phyloP scores from a whole-genome alignment of 495 filamentous ascomycete species.

The Trichodelitschia bisporula region DNA sequence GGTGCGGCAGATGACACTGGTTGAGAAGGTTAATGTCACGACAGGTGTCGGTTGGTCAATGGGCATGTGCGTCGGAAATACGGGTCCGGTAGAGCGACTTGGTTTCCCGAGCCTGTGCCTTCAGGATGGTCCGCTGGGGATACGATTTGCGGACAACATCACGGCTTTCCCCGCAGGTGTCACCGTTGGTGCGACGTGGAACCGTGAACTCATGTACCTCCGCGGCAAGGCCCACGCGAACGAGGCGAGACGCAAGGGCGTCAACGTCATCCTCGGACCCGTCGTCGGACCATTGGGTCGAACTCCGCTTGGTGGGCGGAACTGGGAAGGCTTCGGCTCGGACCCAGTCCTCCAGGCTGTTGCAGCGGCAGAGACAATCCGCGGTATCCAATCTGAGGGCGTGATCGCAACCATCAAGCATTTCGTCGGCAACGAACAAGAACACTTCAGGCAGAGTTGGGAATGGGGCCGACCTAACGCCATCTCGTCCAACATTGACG shows the following conservation, averaged over 20 bases:
- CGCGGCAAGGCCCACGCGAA: constrained; percentile 40
- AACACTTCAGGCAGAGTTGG: constrained; percentile 52
- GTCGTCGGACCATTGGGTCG: constrained; percentile 57
- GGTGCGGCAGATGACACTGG: constrained; percentile 59
- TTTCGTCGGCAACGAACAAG: constrained; percentile 64
- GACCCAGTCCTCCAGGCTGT: constrained; percentile 56
- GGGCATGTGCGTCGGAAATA: constrained; percentile 81
- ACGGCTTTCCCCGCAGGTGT: constrained; percentile 70
- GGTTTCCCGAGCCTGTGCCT: constrained; percentile 70
- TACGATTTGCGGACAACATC: constrained; percentile 50
- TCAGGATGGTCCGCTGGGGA: constrained; percentile 72
- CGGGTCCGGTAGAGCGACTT: constrained; percentile 21
- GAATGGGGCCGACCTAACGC: constrained; percentile 56
- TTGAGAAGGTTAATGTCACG: constrained; percentile 88
- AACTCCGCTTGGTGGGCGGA: constrained; percentile 66
- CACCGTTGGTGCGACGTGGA: constrained; percentile 75
- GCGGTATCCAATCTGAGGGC: constrained; percentile 52
- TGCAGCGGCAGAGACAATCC: constrained; percentile 41
- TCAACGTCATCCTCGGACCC: constrained; percentile 56
- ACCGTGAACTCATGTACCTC: constrained; percentile 48
- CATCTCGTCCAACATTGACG: constrained; percentile 60
- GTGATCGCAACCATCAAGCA: constrained; percentile 77
- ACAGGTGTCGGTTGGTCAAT: constrained; percentile 83
- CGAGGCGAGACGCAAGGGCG: constrained; percentile 44
- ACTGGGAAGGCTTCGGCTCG: constrained; percentile 71